Conservation (phyloP, 352 stramenopile species). For the Phytophthora hybrid region DNA sequence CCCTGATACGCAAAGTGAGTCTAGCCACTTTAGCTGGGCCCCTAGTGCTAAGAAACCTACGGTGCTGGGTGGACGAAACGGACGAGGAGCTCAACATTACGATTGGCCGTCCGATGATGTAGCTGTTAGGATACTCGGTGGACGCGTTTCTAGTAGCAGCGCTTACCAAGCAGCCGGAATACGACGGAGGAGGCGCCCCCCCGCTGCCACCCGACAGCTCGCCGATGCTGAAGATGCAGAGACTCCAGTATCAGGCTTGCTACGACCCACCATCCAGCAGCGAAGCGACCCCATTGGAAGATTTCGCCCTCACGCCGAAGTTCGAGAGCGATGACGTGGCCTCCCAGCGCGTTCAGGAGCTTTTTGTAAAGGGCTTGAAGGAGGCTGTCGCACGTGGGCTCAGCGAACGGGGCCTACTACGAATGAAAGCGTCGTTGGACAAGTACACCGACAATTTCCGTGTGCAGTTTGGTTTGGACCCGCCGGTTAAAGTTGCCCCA, state of each 20-base stretch:
- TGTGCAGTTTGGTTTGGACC: not conserved
- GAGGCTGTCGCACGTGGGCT: not conserved
- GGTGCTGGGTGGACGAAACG: not conserved
- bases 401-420: not conserved
- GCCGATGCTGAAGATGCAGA: not conserved
- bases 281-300: not conserved
- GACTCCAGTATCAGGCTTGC: not conserved
- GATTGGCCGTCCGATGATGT: not conserved
- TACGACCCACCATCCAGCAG: not conserved
- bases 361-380: not conserved
- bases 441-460: not conserved
- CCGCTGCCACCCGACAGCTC: not conserved
- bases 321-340: not conserved
- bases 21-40: not conserved
- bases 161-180: not conserved
- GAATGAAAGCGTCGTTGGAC: not conserved
- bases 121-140: not conserved
- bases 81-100: not conserved
- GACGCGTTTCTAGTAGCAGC: not conserved
- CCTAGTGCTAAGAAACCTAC: not conserved
- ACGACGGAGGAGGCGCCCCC: not conserved
- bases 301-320: not conserved
- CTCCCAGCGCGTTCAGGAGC: not conserved
- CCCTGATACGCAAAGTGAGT: not conserved
- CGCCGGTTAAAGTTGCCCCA: not conserved